Conservation (phyloP, 768 basidiomycete genomes). For the Strobilomyces dryophilus region DNA sequence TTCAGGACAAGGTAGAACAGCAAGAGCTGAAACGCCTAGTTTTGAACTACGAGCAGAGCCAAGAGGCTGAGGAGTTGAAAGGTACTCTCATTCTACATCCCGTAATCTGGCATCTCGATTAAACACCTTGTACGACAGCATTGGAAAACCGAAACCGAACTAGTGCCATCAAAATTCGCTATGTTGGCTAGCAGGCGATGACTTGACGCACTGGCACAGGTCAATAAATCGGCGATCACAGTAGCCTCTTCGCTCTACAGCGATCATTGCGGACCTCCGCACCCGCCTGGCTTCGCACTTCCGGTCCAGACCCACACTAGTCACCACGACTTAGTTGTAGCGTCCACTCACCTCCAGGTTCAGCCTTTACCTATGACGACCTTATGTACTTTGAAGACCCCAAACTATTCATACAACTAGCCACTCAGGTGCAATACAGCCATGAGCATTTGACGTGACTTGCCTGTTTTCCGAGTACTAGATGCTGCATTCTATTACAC, state of each 20-base stretch:
- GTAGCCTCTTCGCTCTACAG: slow-evolving; percentile 21
- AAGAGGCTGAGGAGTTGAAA: slow-evolving; percentile 80
- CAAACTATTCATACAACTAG: slow-evolving; percentile 6
- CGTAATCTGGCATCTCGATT: neutral
- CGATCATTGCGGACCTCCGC: slow-evolving; percentile 19
- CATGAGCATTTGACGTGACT: slow-evolving; percentile 4
- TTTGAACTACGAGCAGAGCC: slow-evolving; percentile 84
- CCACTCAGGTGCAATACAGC: slow-evolving; percentile 7
- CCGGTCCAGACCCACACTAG: slow-evolving; percentile 18
- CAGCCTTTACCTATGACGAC: slow-evolving; percentile 18
- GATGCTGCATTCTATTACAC: neutral
- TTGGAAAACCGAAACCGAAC: slow-evolving; percentile 65
- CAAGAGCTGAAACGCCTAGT: slow-evolving; percentile 96
- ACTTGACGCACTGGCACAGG: slow-evolving; percentile 7
- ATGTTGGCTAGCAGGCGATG: slow-evolving; percentile 50
- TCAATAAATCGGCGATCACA: slow-evolving; percentile 16
- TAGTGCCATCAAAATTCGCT: slow-evolving; percentile 72
- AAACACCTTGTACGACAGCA: slow-evolving; percentile 35
- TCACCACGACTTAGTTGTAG: slow-evolving; percentile 8
- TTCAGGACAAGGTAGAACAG: slow-evolving; percentile 94
- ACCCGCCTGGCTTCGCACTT: neutral
- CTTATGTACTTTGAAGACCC: slow-evolving; percentile 26
- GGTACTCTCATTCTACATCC: slow-evolving; percentile 35
- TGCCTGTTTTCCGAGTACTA: slow-evolving; percentile 6
- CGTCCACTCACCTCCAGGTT: slow-evolving; percentile 12